Conservation (phyloP, 768 basidiomycete genomes). For the Naganishia kalamii region DNA sequence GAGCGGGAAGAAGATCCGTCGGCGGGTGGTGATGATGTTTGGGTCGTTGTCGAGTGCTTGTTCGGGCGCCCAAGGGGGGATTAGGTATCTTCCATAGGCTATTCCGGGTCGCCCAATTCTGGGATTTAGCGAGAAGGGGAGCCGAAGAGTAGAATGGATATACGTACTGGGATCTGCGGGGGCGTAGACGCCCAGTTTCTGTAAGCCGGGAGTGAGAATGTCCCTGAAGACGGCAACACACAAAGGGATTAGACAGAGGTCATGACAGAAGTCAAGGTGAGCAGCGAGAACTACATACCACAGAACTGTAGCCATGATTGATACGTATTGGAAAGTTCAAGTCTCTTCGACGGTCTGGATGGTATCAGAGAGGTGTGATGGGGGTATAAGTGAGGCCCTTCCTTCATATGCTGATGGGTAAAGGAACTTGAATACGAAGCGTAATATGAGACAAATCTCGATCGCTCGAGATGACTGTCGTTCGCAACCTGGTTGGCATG, state of each 20-base stretch:
- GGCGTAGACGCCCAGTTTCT: constrained; percentile 36
- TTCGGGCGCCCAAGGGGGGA: constrained; percentile 41
- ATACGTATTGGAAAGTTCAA: no score
- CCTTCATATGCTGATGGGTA: no score
- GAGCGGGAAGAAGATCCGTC: constrained; percentile 42
- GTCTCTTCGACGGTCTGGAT: no score
- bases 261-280: background rate
- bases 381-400: no score
- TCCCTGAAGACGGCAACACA: constrained; percentile 28
- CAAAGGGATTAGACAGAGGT: background rate
- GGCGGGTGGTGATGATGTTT: constrained; percentile 30
- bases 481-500: no score
- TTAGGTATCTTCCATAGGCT: constrained; percentile 45
- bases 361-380: no score
- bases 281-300: background rate
- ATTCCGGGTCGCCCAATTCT: constrained; percentile 20
- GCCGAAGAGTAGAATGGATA: background rate
- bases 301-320: background rate
- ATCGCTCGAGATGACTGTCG: background rate
- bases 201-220: constrained; percentile 41
- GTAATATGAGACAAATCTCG: background rate
- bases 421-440: no score
- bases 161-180: constrained; percentile 39
- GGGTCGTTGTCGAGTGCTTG: constrained; percentile 34
- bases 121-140: background rate